phyloP scores from a whole-genome alignment of 768 basidiomycete species.

The Ephemerocybe angulata region DNA sequence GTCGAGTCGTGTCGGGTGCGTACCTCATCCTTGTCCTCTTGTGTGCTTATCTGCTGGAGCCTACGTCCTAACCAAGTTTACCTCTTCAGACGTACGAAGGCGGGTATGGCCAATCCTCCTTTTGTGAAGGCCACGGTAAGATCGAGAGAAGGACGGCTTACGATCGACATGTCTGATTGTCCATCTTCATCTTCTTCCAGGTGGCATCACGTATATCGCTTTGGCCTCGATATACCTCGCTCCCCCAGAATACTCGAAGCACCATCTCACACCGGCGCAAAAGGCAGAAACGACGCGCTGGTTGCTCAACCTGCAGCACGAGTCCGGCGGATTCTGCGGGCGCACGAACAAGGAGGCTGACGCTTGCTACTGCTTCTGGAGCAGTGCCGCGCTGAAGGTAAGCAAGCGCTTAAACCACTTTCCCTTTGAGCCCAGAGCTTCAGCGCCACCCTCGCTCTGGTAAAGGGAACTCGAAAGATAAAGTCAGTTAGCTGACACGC shows the following conservation, averaged over 20 bases:
- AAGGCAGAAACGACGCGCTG: constrained; percentile 63
- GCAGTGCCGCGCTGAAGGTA: constrained; percentile 75
- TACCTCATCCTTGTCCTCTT: neutral
- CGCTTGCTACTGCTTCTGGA: constrained; percentile 98
- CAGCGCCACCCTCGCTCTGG: neutral
- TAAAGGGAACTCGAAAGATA: neutral
- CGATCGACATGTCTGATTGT: constrained; percentile 1
- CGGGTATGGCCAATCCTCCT: constrained; percentile 81
- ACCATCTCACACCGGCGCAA: constrained; percentile 36
- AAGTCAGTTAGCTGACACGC: neutral
- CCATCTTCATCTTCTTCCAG: constrained; percentile 33
- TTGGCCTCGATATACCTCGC: constrained; percentile 69
- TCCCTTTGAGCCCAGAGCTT: neutral
- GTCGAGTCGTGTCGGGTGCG: constrained; percentile 71
- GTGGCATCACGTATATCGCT: constrained; percentile 92
- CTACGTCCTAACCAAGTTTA: constrained; percentile 4
- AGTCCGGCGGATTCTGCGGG: constrained; percentile 79
- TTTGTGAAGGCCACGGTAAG: constrained; percentile 81
- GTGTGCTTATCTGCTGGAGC: neutral
- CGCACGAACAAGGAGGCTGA: constrained; percentile 85
- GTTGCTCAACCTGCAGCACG: constrained; percentile 70
- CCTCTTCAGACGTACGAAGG: constrained; percentile 79
- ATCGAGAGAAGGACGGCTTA: neutral
- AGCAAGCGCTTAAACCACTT: constrained; percentile 15
- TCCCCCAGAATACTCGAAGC: constrained; percentile 21